phyloP scores from a whole-genome alignment of 306 rosid species.

The Cercis canadensis region DNA sequence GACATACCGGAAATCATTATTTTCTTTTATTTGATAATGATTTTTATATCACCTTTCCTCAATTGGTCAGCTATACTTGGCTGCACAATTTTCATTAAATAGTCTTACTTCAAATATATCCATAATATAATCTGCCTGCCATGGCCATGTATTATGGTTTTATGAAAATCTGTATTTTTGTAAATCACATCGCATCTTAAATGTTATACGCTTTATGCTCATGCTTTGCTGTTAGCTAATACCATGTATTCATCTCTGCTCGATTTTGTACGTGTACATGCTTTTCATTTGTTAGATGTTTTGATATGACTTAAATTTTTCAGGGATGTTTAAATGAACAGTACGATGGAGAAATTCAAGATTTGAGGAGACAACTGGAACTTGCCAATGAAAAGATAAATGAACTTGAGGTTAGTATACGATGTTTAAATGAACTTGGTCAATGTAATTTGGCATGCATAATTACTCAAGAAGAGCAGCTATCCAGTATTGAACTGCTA shows the following conservation, averaged over 20 bases:
- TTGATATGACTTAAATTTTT: slow-evolving; percentile 36
- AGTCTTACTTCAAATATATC: too few relatives aligned
- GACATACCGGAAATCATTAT: slow-evolving; percentile 9
- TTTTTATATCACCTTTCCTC: slow-evolving; percentile 14
- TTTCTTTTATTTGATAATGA: not conserved
- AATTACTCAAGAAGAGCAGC: slow-evolving; percentile 9
- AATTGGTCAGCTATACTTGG: slow-evolving; percentile 20
- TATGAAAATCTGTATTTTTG: slow-evolving; percentile 21
- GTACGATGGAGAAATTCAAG: slow-evolving; percentile 56
- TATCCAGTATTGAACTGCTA: too few relatives aligned
- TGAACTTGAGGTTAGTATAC: slow-evolving; percentile 72
- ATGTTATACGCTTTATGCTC: not conserved
- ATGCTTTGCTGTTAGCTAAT: slow-evolving; percentile 17
- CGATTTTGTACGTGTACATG: not conserved
- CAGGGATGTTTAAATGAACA: slow-evolving; percentile 58
- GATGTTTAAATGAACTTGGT: not conserved
- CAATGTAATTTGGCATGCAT: slow-evolving; percentile 1
- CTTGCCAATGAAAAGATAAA: slow-evolving; percentile 67
- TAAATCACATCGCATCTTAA: slow-evolving; percentile 13
- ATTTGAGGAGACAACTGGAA: slow-evolving; percentile 67
- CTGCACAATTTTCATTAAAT: slow-evolving; percentile 13
- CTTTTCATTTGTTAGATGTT: slow-evolving; percentile 24
- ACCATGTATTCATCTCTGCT: not conserved
- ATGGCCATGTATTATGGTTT: slow-evolving; percentile 13
- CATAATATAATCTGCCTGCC: too few relatives aligned